Evolutionary conservation across 352 stramenopile species (phyloP).

Genomic region (Aphanomyces invadans): DNA sequence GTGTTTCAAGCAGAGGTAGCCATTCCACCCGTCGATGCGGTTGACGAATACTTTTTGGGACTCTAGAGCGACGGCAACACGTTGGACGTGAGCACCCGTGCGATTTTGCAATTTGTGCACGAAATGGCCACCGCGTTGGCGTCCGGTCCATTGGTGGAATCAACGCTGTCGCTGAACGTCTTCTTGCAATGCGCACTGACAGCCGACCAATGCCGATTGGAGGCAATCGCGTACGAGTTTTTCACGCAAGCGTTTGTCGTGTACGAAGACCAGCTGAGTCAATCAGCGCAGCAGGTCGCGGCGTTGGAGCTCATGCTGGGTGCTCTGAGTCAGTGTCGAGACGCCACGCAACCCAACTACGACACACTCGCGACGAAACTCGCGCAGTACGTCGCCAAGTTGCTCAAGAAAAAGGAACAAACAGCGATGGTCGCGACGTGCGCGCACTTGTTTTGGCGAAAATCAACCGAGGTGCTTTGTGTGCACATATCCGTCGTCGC

Average conservation of each 20-base stretch:
- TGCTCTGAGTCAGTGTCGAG: slow-evolving; percentile 68
- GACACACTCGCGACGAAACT: slow-evolving; percentile 95
- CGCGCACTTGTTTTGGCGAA: slow-evolving; percentile 94
- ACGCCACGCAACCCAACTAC: slow-evolving; percentile 87
- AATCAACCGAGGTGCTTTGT: slow-evolving; percentile 1
- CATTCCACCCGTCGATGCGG: background rate
- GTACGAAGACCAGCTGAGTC: slow-evolving; percentile 94
- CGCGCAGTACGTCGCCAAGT: slow-evolving; percentile 92
- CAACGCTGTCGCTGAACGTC: slow-evolving; percentile 83
- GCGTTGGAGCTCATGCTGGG: slow-evolving; percentile 87
- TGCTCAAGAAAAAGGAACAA: slow-evolving; percentile 96
- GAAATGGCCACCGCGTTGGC: slow-evolving; percentile 92
- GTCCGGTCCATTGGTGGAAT: slow-evolving; percentile 36
- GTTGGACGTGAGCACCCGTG: slow-evolving; percentile 63
- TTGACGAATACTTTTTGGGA: background rate
- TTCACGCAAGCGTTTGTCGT: slow-evolving; percentile 93
- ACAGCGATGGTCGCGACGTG: slow-evolving; percentile 91
- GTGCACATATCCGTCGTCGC: background rate
- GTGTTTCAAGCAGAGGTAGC: slow-evolving; percentile 44
- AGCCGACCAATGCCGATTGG: slow-evolving; percentile 75
- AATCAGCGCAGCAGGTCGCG: slow-evolving; percentile 85
- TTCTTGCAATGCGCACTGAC: slow-evolving; percentile 92
- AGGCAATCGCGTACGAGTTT: slow-evolving; percentile 95
- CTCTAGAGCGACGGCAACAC: slow-evolving; percentile 4
- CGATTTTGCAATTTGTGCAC: slow-evolving; percentile 97